These are phyloP conservation scores for Backusella sp. DNA, from an alignment of 192 early-diverging fungal genomes.

Conservation along the genomic window DNA sequence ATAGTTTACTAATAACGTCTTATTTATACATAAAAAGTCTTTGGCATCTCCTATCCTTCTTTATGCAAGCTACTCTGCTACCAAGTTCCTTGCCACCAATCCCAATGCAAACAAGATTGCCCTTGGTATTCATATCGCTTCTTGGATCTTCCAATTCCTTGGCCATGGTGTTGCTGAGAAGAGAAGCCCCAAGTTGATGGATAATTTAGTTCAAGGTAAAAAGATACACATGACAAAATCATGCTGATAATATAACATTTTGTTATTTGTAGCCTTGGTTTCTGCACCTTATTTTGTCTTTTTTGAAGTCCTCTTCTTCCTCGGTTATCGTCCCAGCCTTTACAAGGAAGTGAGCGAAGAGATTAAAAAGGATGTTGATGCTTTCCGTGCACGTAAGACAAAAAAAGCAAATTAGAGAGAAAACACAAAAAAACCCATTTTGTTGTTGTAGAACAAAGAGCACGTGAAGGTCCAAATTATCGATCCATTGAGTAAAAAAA, in stretches of 20 bases:
- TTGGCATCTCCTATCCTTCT: constrained; percentile 64
- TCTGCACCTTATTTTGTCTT: constrained; percentile 96
- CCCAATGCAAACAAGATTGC: constrained; percentile 55
- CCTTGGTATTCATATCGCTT: constrained; percentile 58
- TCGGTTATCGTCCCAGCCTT: constrained; percentile 78
- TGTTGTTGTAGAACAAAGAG: background rate
- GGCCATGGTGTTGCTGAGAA: constrained; percentile 88
- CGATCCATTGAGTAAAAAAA: constrained; percentile 2
- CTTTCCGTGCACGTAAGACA: constrained; percentile 40
- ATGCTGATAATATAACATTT: no score
- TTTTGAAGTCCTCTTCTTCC: constrained; percentile 76
- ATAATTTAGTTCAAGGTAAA: constrained; percentile 82
- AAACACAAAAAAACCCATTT: constrained; percentile 1
- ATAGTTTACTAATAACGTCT: background rate
- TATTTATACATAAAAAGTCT: constrained; percentile 24
- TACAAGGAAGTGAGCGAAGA: constrained; percentile 57
- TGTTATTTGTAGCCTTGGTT: constrained; percentile 62
- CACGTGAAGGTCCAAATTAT: constrained; percentile 1
- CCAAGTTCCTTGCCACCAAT: constrained; percentile 50
- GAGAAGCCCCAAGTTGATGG: constrained; percentile 82
- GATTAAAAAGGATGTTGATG: constrained; percentile 54
- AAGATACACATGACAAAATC: background rate
- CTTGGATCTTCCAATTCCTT: constrained; percentile 90
- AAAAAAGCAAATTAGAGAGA: background rate
- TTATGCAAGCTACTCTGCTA: constrained; percentile 61